These are phyloP conservation scores for Albifimbria verrucaria DNA, from an alignment of 2,329 filamentous ascomycete species.

Conservation along the genomic window DNA sequence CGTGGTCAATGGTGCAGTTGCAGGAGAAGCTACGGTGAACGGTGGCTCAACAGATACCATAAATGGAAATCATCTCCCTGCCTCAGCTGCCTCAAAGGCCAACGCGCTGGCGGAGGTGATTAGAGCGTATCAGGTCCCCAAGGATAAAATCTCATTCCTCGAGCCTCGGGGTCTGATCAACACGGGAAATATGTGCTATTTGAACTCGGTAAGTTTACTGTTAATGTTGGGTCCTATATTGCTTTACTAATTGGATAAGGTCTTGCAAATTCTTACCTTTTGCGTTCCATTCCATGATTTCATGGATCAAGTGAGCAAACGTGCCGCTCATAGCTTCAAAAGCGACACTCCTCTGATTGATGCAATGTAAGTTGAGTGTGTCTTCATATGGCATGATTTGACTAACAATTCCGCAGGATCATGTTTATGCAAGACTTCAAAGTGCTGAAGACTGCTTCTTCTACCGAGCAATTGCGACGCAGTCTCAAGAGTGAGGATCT, in stretches of 20 bases:
- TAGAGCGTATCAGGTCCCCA: constrained; percentile 64
- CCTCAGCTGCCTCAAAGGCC: constrained; percentile 38
- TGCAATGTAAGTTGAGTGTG: constrained; percentile 66
- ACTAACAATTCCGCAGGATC: constrained; percentile 55
- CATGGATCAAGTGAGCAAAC: constrained; percentile 79
- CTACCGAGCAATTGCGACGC: constrained; percentile 69
- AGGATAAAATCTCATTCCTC: constrained; percentile 72
- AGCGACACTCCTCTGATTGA: constrained; percentile 91
- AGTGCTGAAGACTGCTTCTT: constrained; percentile 74
- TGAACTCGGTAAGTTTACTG: constrained; percentile 86
- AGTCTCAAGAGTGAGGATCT: constrained; percentile 78
- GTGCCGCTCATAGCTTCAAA: constrained; percentile 87
- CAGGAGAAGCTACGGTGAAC: constrained; percentile 17
- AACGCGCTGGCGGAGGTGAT: constrained; percentile 72
- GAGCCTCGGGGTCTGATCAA: constrained; percentile 93
- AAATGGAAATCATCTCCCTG: constrained; percentile 16
- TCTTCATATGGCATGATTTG: background rate
- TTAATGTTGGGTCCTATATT: background rate
- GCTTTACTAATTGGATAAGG: constrained; percentile 50
- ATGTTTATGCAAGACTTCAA: constrained; percentile 95
- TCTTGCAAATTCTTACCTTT: constrained; percentile 92
- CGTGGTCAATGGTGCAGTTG: constrained; percentile 23
- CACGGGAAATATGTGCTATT: constrained; percentile 99
- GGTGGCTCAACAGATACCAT: constrained; percentile 14
- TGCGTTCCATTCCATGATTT: constrained; percentile 95